Percentiles rank a stretch among this genome's conserved stretches.
Conservation (phyloP, 345 rosid species). For the Clarkia xantiana region DNA sequence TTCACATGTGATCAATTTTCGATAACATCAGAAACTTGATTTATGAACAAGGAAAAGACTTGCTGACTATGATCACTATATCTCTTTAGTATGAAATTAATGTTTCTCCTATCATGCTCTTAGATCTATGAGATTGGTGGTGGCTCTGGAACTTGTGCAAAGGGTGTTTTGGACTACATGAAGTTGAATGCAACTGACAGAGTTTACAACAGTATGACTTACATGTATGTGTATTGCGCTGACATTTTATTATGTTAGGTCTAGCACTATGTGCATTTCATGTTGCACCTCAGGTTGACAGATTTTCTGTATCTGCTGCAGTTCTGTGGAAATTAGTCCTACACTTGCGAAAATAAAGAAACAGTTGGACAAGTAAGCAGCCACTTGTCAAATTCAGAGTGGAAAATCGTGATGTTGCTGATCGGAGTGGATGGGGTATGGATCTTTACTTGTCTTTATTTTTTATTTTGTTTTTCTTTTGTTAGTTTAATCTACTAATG, state of each 20-base stretch:
- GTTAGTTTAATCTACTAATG: not conserved
- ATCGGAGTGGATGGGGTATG: conserved; percentile 80
- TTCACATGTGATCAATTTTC: no score
- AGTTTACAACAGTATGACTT: conserved; percentile 80
- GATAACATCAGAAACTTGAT: no score
- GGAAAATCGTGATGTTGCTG: conserved; percentile 87
- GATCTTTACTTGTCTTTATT: not conserved
- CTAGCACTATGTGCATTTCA: not conserved
- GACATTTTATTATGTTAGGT: conserved; percentile 4
- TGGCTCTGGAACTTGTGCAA: conserved; percentile 96
- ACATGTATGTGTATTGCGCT: conserved; percentile 44
- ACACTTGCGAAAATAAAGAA: conserved; percentile 67
- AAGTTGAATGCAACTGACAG: conserved; percentile 86
- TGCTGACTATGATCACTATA: no score
- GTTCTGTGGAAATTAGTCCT: conserved; percentile 93
- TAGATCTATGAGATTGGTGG: conserved; percentile 98
- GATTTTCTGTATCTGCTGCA: conserved; percentile 15
- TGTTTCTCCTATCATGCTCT: not conserved
- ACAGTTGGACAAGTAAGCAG: conserved; percentile 77
- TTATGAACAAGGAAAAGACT: no score
- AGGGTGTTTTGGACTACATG: conserved; percentile 89
- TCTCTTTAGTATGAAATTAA: not conserved
- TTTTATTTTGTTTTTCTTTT: not conserved
- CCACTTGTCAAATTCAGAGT: conserved; percentile 74
- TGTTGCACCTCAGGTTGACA: no score